These are phyloP conservation scores for Bipolaris zeicola DNA, from an alignment of 2,329 filamentous ascomycete species.

Conservation along the genomic window DNA sequence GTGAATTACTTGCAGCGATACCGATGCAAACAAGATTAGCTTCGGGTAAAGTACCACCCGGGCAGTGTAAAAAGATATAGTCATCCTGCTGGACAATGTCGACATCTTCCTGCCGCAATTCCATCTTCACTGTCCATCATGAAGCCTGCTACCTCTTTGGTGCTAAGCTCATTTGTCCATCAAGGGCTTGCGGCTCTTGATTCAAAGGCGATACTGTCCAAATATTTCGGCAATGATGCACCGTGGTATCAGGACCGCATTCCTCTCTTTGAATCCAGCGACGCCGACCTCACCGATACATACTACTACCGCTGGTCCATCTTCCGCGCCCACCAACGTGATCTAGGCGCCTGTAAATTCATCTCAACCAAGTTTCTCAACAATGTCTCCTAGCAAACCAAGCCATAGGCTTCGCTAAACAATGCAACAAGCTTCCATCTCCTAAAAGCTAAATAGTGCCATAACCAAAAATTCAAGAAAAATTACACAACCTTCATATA, in stretches of 20 bases:
- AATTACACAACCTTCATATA: slow-evolving; percentile 53
- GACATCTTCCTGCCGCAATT: neutral
- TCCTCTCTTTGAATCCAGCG: slow-evolving; percentile 50
- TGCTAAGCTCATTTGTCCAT: neutral
- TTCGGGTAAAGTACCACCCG: neutral
- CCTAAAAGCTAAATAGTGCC: slow-evolving; percentile 53
- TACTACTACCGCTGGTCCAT: slow-evolving; percentile 56
- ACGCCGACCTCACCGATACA: slow-evolving; percentile 48
- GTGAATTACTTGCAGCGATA: neutral
- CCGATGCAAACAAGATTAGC: neutral
- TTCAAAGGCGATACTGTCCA: slow-evolving; percentile 28
- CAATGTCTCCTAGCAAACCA: slow-evolving; percentile 52
- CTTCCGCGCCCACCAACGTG: slow-evolving; percentile 53
- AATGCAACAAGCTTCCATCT: slow-evolving; percentile 55
- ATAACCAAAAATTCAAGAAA: slow-evolving; percentile 52
- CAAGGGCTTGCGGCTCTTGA: slow-evolving; percentile 25
- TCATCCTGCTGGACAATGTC: neutral
- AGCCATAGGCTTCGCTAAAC: slow-evolving; percentile 52
- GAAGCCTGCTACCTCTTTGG: neutral
- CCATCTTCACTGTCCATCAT: neutral
- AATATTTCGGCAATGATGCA: slow-evolving; percentile 51
- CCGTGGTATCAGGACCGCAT: slow-evolving; percentile 50
- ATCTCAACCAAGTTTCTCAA: slow-evolving; percentile 55
- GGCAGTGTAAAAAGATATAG: neutral
- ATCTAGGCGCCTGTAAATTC: slow-evolving; percentile 50